Conservation (phyloP, 2,329 filamentous ascomycete genomes). For the Penicillium sp. region DNA sequence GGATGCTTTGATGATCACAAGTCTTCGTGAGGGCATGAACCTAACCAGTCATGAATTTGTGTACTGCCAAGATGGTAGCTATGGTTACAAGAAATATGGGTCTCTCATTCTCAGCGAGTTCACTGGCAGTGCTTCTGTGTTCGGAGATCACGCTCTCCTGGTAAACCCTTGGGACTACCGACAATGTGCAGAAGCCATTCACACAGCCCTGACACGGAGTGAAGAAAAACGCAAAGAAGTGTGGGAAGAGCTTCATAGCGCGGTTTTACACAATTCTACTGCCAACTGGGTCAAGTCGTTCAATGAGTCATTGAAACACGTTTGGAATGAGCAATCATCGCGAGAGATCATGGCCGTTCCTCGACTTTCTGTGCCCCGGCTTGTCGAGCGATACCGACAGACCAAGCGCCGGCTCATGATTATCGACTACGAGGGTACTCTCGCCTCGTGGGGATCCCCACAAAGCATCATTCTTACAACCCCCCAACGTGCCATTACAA, state of each 20-base stretch:
- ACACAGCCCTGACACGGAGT: constrained; percentile 76
- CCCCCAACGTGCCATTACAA: constrained; percentile 79
- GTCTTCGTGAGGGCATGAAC: constrained; percentile 96
- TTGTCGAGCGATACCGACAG: constrained; percentile 65
- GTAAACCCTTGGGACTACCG: constrained; percentile 97
- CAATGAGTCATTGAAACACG: constrained; percentile 66
- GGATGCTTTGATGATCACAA: constrained; percentile 90
- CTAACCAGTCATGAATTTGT: constrained; percentile 92
- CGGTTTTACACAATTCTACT: constrained; percentile 79
- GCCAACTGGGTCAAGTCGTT: constrained; percentile 83
- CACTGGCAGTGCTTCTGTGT: constrained; percentile 85
- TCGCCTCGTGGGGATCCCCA: constrained; percentile 82
- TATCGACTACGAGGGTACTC: constrained; percentile 88
- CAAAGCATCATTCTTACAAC: constrained; percentile 82
- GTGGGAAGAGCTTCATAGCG: constrained; percentile 71
- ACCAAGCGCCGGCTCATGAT: constrained; percentile 76
- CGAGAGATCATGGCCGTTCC: constrained; percentile 85
- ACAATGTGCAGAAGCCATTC: constrained; percentile 82
- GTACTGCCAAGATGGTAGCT: constrained; percentile 83
- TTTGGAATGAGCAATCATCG: constrained; percentile 79
- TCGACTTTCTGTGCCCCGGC: constrained; percentile 67
- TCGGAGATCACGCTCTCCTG: constrained; percentile 74
- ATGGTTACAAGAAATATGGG: constrained; percentile 73
- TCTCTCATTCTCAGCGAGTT: constrained; percentile 93
- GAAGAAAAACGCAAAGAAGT: constrained; percentile 70